Evolutionary conservation across 805 yeast species (phyloP), one percentile per base, ranked within the genome.

Genomic region (Metahyphopichia silvanorum): DNA sequence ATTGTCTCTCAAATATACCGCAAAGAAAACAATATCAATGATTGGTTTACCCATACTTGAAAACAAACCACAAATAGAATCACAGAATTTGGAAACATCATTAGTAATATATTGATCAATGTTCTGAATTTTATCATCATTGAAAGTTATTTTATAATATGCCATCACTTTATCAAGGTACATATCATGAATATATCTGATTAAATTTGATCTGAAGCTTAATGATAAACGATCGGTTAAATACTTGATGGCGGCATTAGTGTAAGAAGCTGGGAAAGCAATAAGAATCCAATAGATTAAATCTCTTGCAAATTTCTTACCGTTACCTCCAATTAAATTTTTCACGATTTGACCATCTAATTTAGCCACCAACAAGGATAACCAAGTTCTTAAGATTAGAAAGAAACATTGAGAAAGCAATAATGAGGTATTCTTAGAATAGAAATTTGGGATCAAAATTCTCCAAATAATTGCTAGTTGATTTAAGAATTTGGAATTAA

Each of bases 191-290:
- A 89, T 76, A 55, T 89, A 89, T 45, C 96, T 75, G 22, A 82
- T 77, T 46, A 89, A 67, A 43, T 81, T 81, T 2, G 93, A 82
- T 66, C 97, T 77, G 66, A 89, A 89, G 47, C 85, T 86, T 33
- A 87, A 69, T 9, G 95, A 78, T 37, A 89, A 63, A 46, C 86
- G 73, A 49, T 81, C 76, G 34, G 88, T 85, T 45, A 89, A 62
- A 49, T 75, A 86, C 52, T 83, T 85, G 52, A 89, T 89, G 37
- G 91, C 88, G 29, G 95, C 83, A 57, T 89, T 89, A 20, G 96
- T 84, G 56, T 86, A 89, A 3, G 93, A 80, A 0, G 96, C 95
- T 2, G 98, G 98, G 40, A 89, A 77, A 1, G 96, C 96, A 51
- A 89, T 79, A 38, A 85, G 60, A 37, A 89, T 76, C 97, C 97